Percentiles rank a stretch among this genome's conserved stretches.
These are phyloP conservation scores for Boletus patriciae DNA, from an alignment of 768 basidiomycete genomes.

Conservation along the genomic window DNA sequence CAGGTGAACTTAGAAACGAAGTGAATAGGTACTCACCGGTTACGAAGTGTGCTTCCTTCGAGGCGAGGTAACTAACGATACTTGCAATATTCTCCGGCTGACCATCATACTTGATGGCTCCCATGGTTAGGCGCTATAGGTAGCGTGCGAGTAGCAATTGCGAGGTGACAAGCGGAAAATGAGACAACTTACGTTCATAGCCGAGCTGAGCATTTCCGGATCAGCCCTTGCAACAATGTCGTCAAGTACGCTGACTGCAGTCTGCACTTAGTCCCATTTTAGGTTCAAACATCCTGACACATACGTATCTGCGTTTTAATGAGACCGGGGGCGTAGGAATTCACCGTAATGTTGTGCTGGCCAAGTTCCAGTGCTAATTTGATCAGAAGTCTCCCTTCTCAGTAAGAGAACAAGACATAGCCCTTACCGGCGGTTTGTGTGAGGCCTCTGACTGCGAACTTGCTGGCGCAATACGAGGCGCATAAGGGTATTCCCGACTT, in stretches of 20 bases:
- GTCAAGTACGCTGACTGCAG: background rate
- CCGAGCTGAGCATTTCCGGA: background rate
- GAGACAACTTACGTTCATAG: background rate
- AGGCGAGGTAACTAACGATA: constrained; percentile 36
- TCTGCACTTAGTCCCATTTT: background rate
- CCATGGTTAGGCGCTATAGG: background rate
- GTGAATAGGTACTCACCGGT: constrained; percentile 26
- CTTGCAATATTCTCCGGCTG: constrained; percentile 35
- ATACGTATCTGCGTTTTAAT: constrained; percentile 32
- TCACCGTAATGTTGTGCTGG: constrained; percentile 36
- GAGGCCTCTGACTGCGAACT: constrained; percentile 41
- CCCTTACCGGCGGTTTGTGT: constrained; percentile 38
- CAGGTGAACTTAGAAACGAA: background rate
- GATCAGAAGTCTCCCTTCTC: background rate
- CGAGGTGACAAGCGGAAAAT: background rate
- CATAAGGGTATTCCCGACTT: background rate
- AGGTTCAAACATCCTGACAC: background rate
- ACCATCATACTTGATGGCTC: constrained; percentile 18
- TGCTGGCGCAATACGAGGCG: constrained; percentile 34
- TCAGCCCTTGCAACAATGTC: background rate
- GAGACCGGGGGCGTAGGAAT: constrained; percentile 39
- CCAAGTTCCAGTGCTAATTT: constrained; percentile 30
- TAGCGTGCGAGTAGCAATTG: no score
- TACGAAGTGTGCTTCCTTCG: constrained; percentile 36
- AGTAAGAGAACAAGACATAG: background rate